A percentile compares a stretch with the other conserved stretches of the same genome.
These are phyloP conservation scores for Haplosporangium sp. DNA, from an alignment of 371 early-diverging fungal species.

Conservation along the genomic window DNA sequence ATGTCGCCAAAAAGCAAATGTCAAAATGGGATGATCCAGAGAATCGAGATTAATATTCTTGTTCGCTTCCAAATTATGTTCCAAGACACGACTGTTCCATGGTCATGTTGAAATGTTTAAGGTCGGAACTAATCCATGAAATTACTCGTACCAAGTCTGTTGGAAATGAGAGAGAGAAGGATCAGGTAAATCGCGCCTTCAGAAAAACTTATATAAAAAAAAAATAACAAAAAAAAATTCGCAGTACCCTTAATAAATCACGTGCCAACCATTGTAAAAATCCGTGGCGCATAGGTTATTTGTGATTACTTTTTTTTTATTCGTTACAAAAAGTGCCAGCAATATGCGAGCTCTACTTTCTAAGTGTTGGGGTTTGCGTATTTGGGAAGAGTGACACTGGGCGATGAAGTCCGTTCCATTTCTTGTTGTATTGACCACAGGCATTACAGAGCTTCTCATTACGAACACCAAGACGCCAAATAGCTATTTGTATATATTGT, in stretches of 20 bases:
- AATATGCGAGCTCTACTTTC: conserved; percentile 28
- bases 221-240: neutral
- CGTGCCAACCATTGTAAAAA: neutral
- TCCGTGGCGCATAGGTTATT: neutral
- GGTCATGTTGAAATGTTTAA: neutral
- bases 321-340: neutral
- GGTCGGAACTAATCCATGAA: neutral
- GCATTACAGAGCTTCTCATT: conserved; percentile 54
- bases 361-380: conserved; percentile 29
- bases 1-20: neutral
- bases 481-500: conserved; percentile 17
- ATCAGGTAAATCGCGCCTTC: conserved; percentile 3
- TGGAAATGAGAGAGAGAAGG: conserved; percentile 54
- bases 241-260: conserved; percentile 22
- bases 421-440: conserved; percentile 54
- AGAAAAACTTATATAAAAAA: conserved; percentile 1
- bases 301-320: neutral
- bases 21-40: conserved; percentile 4
- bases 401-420: conserved; percentile 45
- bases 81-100: neutral
- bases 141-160: conserved; percentile 50
- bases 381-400: conserved; percentile 36
- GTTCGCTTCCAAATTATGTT: neutral
- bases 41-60: conserved; percentile 2
- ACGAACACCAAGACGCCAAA: conserved; percentile 46